Base-by-base conservation (phyloP, 441 rosid genomes). In the Gossypium davidsonii region DNA sequence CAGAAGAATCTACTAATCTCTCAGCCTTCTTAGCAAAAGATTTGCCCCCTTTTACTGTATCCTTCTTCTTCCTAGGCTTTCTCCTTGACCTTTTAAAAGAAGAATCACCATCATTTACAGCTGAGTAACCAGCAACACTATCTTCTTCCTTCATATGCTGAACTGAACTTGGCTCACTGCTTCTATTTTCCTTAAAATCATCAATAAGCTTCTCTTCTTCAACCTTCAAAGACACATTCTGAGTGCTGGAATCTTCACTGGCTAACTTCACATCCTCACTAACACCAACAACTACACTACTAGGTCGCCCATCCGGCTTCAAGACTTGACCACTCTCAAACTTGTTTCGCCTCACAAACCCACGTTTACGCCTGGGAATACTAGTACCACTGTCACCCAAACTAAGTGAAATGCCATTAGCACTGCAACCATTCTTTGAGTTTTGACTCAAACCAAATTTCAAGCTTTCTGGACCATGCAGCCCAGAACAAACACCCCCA, bases 31-130 rank as follows among this genome's bases (percentile, higher is more conserved):
- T 78, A 46, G 75, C 69, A 21, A 53, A 74, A 37, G 67, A 68
- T 78, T 77, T 74, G 67, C 58, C 77, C 56, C 49, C 82, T 28
- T 63, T 67, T 55, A 73, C 74, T 20, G 83, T 72, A 66, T 78
- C 80, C 83, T 86, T 87, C 80, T 81, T 86, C 82, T 90, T 94
- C 76, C 86, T 82, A 49, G 79, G 84, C 14, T 87, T 90, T 81
- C 76, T 78, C 39, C 62, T 73, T n/a, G 82, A 69, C 70, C 75
- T 82, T 64, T 82, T 83, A 12, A 59, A 73, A 70, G 71, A 79
- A 37, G 79, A 62, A 70, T 81, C 86, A 2, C 76, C 78, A 76
- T 78, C 79, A 20, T 78, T 81, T 37, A 76, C 79, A 58, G 71
- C 81, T 49, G 80, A 76, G 68, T 63, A 78, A 75, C 68, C 15